A percentile compares a stretch with the other conserved stretches of the same genome.
phyloP scores from a whole-genome alignment of 495 filamentous ascomycete species.

The Neurospora africana region DNA sequence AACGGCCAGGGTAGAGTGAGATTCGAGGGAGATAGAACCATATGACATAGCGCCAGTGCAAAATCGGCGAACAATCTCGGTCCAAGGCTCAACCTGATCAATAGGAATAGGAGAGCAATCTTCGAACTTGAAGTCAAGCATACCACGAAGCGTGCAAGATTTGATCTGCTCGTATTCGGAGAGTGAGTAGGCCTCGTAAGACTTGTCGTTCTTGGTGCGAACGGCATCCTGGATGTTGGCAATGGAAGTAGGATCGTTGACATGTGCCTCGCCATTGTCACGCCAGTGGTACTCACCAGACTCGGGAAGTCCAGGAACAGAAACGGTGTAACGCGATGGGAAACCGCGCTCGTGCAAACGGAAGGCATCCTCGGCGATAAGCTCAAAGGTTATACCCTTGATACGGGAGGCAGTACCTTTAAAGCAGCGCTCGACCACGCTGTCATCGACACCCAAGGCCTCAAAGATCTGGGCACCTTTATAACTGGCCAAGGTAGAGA shows the following conservation, averaged over 20 bases:
- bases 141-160: slow-evolving; percentile 88
- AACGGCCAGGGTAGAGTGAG: slow-evolving; percentile 92
- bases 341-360: slow-evolving; percentile 94
- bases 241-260: slow-evolving; percentile 93
- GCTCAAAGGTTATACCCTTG: slow-evolving; percentile 88
- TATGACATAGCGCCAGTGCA: slow-evolving; percentile 99
- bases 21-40: slow-evolving; percentile 98
- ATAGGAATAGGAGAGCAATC: slow-evolving; percentile 79
- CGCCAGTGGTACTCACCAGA: slow-evolving; percentile 99
- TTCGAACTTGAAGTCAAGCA: slow-evolving; percentile 97
- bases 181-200: slow-evolving; percentile 93
- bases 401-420: slow-evolving; percentile 92
- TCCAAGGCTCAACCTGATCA: slow-evolving; percentile 98
- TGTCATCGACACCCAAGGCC: slow-evolving; percentile 92
- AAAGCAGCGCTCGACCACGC: slow-evolving; percentile 94
- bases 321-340: slow-evolving; percentile 68
- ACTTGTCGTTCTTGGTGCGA: slow-evolving; percentile 98
- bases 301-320: slow-evolving; percentile 78
- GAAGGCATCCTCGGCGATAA: slow-evolving; percentile 94
- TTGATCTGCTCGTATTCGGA: slow-evolving; percentile 97
- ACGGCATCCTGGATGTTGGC: slow-evolving; percentile 98
- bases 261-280: slow-evolving; percentile 94
- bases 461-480: slow-evolving; percentile 99
- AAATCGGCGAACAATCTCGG: slow-evolving; percentile 94
- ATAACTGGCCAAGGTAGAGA: slow-evolving; percentile 95